Conservation (phyloP, 768 basidiomycete species). For the Naganishia vaughanmartiniae region DNA sequence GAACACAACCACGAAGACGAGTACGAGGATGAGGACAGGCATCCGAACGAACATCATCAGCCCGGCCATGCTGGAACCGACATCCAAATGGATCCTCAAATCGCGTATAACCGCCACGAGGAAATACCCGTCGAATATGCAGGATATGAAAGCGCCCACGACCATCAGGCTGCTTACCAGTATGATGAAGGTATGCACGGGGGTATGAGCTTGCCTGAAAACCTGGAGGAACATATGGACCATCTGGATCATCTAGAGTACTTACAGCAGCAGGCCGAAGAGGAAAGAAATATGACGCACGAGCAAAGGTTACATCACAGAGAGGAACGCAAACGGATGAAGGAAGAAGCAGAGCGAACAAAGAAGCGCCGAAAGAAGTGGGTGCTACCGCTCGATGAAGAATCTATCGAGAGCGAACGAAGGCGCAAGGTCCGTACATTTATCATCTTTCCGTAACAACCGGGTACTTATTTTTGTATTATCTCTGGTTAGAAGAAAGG, state of each 20-base stretch:
- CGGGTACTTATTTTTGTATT: neutral
- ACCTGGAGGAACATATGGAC: slow-evolving; percentile 10
- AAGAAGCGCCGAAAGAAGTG: slow-evolving; percentile 30
- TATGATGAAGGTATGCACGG: slow-evolving; percentile 15
- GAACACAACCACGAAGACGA: slow-evolving; percentile 13
- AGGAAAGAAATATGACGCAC: slow-evolving; percentile 13
- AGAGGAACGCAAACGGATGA: slow-evolving; percentile 9
- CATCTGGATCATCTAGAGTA: slow-evolving; percentile 19
- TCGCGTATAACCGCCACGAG: slow-evolving; percentile 5
- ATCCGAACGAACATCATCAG: slow-evolving; percentile 22
- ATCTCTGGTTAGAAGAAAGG: slow-evolving; percentile 23
- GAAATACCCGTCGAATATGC: slow-evolving; percentile 11
- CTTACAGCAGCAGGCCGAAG: slow-evolving; percentile 9
- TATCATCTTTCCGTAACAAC: neutral
- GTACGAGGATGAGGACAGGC: slow-evolving; percentile 10
- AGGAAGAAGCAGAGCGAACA: slow-evolving; percentile 19
- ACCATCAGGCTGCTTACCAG: slow-evolving; percentile 2
- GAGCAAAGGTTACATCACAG: slow-evolving; percentile 6
- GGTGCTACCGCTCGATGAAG: slow-evolving; percentile 30
- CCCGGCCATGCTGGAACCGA: neutral
- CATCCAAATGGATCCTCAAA: slow-evolving; percentile 11
- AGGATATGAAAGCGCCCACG: neutral
- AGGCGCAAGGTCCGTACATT: slow-evolving; percentile 20
- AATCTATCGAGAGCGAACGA: slow-evolving; percentile 24
- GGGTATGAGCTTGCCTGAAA: slow-evolving; percentile 7